Evolutionary conservation across 2,329 filamentous ascomycete genomes (phyloP), one percentile per base, ranked within the genome.

Genomic region (Penicillium sp.): DNA sequence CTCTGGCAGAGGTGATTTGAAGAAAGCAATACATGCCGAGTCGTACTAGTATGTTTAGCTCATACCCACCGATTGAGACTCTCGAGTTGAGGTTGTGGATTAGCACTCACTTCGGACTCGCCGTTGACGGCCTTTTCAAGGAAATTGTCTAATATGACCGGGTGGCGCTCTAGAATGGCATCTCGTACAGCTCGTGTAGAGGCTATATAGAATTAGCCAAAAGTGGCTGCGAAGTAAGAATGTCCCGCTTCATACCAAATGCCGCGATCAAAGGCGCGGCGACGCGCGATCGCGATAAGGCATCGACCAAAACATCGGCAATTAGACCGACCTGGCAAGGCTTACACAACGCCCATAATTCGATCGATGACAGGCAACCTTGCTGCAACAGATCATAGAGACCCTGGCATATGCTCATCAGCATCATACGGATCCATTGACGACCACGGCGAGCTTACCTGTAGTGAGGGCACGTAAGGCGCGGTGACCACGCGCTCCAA

Each of bases 201-300:
- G 34, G 62, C 74, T 77, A 49, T 14, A 31, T 14, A 0, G n/a
- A 24, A 13, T 67, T 40, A 64, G 48, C 45, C 5, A 32, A n/a
- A 8, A 9, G 6, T 42, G 4, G 34, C 16, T 36, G 38, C 32
- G 14, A 11, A 27, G 48, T 8, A n/a, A 45, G 48, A 44, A 53
- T 14, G 11, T 2, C 34, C 40, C 8, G n/a, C 54, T 5, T 48
- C 65, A 57, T 52, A 83, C 81, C 76, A 29, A 85, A 75, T 36
- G 61, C 66, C n/a, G 75, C 67, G 38, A 86, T 66, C 27, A 85
- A 71, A 29, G 75, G 70, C 51, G 84, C 61, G 5, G 81, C 76
- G 55, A 80, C 79, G 4, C 77, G 72, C 68, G 81, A 83, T 43
- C 77, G 74, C 32, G 79, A 74, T 34, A 85, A 67, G 24, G 77